Evolutionary conservation across 768 basidiomycete species (phyloP).

Genomic region (Macrolepiota albuminosa): DNA sequence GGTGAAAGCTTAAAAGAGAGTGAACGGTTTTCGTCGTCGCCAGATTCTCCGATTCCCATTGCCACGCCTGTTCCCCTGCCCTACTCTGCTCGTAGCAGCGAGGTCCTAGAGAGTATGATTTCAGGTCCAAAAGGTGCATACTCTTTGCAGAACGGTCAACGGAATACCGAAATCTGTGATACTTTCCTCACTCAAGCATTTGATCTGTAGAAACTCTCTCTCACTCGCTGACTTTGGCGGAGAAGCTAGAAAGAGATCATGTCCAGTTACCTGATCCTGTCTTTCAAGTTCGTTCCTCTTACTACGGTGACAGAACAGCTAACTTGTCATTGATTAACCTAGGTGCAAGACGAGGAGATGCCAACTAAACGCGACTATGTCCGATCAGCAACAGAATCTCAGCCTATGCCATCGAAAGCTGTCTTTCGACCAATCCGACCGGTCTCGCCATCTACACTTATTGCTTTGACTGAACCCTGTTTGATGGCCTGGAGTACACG

Average conservation of each 20-base stretch:
- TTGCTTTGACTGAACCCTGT: constrained; percentile 39
- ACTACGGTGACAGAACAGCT: too few species aligned
- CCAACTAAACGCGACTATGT: neutral
- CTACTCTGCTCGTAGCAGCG: constrained; percentile 23
- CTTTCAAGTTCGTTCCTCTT: neutral
- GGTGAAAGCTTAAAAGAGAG: neutral
- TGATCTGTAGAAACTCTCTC: constrained; percentile 3
- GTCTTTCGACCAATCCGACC: constrained; percentile 19
- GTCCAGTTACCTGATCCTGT: neutral
- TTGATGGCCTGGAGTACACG: constrained; percentile 34
- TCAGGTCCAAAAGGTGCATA: constrained; percentile 18
- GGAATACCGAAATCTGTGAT: neutral
- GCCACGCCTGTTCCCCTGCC: constrained; percentile 26
- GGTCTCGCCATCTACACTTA: constrained; percentile 33
- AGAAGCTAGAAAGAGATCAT: constrained; percentile 10
- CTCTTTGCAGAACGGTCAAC: neutral
- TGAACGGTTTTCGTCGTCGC: neutral
- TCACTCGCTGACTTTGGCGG: constrained; percentile 7
- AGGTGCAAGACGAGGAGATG: neutral
- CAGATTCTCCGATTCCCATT: constrained; percentile 14
- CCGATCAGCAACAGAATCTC: neutral
- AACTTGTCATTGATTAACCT: neutral
- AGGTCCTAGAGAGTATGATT: constrained; percentile 26
- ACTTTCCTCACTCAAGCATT: neutral
- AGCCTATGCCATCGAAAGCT: neutral